Percentiles rank a stretch among this genome's conserved stretches.
phyloP scores from a whole-genome alignment of 441 rosid genomes.

The Melastoma candidum region DNA sequence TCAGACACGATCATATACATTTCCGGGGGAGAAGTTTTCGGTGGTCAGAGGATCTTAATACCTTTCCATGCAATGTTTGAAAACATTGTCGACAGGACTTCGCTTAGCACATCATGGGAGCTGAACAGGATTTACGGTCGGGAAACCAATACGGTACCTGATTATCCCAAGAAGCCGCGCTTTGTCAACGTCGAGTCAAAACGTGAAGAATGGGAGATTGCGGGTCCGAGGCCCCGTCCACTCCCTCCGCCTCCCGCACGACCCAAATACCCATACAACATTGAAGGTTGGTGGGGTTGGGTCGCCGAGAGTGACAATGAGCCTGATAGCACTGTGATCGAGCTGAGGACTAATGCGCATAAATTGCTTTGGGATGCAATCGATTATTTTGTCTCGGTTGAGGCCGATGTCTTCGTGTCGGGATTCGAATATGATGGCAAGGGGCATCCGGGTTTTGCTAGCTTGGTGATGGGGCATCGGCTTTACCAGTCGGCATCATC shows the following conservation, averaged over 20 bases:
- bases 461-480: slow-evolving; percentile 91
- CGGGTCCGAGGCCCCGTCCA: slow-evolving; percentile 86
- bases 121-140: slow-evolving; percentile 78
- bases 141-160: slow-evolving; percentile 51
- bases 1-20: slow-evolving; percentile 82
- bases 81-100: slow-evolving; percentile 90
- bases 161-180: slow-evolving; percentile 36
- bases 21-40: slow-evolving; percentile 92
- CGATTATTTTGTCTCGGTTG: slow-evolving; percentile 72
- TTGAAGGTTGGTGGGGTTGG: slow-evolving; percentile 99
- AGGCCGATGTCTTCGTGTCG: slow-evolving; percentile 88
- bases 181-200: slow-evolving; percentile 45
- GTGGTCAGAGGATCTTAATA: slow-evolving; percentile 81
- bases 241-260: slow-evolving; percentile 90
- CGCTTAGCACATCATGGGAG: slow-evolving; percentile 83
- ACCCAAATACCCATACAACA: slow-evolving; percentile 74
- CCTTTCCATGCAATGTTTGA: slow-evolving; percentile 90
- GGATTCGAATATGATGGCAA: slow-evolving; percentile 89
- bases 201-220: slow-evolving; percentile 45
- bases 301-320: slow-evolving; percentile 98
- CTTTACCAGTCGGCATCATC: slow-evolving; percentile 79
- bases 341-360: slow-evolving; percentile 94
- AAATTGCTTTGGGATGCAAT: slow-evolving; percentile 94
- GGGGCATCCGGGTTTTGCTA: slow-evolving; percentile 88
- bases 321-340: slow-evolving; percentile 92